Percentiles rank a stretch among this genome's conserved stretches.
These are phyloP conservation scores for Sutorius australiensis DNA, from an alignment of 768 basidiomycete species.

Conservation along the genomic window DNA sequence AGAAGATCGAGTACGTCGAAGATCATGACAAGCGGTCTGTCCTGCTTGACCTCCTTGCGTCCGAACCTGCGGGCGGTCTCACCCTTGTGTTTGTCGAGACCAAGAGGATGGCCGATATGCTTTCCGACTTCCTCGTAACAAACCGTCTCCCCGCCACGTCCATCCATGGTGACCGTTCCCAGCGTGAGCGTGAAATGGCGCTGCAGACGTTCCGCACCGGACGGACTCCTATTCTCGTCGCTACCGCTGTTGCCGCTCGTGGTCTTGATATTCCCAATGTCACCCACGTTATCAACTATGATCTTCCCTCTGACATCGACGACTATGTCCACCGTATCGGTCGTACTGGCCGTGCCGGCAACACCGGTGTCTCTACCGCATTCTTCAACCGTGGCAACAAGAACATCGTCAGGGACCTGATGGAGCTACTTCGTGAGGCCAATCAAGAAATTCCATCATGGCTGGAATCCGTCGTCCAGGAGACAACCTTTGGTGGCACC, in stretches of 20 bases:
- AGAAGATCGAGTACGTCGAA: constrained; percentile 98
- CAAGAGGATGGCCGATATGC: constrained; percentile 98
- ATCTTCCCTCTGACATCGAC: constrained; percentile 95
- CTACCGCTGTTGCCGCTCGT: constrained; percentile 97
- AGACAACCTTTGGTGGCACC: constrained; percentile 66
- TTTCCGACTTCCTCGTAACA: constrained; percentile 89
- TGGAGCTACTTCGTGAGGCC: constrained; percentile 92
- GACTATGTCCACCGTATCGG: constrained; percentile 99
- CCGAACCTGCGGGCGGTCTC: constrained; percentile 66
- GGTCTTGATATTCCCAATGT: constrained; percentile 99
- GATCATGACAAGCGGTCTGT: constrained; percentile 96
- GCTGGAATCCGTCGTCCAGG: constrained; percentile 84
- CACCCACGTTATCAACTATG: constrained; percentile 97
- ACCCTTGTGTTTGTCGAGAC: constrained; percentile 99
- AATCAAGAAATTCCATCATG: constrained; percentile 92
- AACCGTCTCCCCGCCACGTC: constrained; percentile 88
- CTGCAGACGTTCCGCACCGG: constrained; percentile 94
- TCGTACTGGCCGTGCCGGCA: constrained; percentile 98
- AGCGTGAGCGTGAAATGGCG: constrained; percentile 95
- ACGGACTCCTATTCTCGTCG: constrained; percentile 93
- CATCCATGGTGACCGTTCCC: constrained; percentile 96
- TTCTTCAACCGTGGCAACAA: constrained; percentile 95
- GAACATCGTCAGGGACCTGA: constrained; percentile 85
- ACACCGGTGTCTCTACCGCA: constrained; percentile 92
- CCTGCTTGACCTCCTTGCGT: constrained; percentile 87